phyloP scores from a whole-genome alignment of 1,284 basidiomycete genomes.

The Ganoderma sinense region DNA sequence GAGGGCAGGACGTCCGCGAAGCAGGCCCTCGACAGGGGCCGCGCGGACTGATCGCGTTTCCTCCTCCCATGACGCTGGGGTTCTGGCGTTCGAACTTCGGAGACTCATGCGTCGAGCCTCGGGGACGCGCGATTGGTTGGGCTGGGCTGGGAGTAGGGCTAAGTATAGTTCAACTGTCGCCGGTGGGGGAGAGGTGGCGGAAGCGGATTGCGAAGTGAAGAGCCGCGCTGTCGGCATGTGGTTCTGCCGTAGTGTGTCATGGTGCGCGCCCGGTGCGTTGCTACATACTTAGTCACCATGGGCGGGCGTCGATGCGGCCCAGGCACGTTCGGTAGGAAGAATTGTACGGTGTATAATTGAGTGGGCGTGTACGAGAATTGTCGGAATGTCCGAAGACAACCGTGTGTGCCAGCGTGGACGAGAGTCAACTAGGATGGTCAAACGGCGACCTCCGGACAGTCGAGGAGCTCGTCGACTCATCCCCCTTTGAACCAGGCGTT shows the following conservation, averaged over 20 bases:
- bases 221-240: not conserved
- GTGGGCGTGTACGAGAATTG: not conserved
- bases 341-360: not conserved
- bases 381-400: not conserved
- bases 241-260: not conserved
- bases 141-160: not conserved
- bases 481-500: not conserved
- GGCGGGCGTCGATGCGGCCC: not conserved
- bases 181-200: not conserved
- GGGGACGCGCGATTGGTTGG: not conserved
- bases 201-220: not conserved
- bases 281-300: not conserved
- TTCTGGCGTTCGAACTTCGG: too few relatives aligned
- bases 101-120: not conserved
- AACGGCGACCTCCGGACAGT: too few relatives aligned
- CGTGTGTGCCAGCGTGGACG: not conserved
- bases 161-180: conserved; percentile 1
- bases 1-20: conserved; percentile 56
- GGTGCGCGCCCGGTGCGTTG: not conserved
- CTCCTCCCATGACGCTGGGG: not conserved
- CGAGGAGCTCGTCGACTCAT: too few relatives aligned
- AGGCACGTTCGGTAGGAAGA: conserved; percentile 1
- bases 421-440: not conserved
- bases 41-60: conserved; percentile 13
- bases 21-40: conserved; percentile 46